Evolutionary conservation across 352 stramenopile genomes (phyloP), one percentile per base, ranked within the genome.

Genomic region (Thalassiosira hispida): DNA sequence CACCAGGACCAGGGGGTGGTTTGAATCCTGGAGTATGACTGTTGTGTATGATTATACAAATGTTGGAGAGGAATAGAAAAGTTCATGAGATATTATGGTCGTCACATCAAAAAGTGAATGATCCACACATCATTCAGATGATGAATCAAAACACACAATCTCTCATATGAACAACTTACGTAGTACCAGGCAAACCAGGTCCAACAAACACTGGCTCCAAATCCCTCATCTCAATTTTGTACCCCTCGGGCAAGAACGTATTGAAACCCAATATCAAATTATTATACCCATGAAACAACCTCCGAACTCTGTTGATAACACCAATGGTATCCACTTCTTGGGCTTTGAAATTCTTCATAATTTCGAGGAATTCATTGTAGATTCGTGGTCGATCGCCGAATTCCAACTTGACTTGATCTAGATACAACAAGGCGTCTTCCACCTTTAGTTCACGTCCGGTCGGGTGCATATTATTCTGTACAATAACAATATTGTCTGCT

Each of bases 331-430:
- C 97, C 33, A 99, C 98, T 83, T 96, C 94, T 83, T 99, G 96
- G 9, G 96, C 95, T 84, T 99, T 99, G 84, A 99, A 99, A 75
- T 98, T 98, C 90, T 99, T 99, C 98, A 99, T 99, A 65, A 99
- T 98, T 80, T 98, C 96, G 49, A 99, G 83, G 74, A 99, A 99
- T 88, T 99, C 96, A 91, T 99, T 99, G 95, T 99, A 99, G 52
- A 99, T 98, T 64, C 98, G 94, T 6, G 97, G 96, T 57, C 98
- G 93, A 83, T 99, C 82, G 52, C 95, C 94, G 87, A 99, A 99
- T 90, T 99, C 96, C 62, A 97, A 93, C 90, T 99, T 99, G 52
- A 99, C 97, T 93, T 99, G 96, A 87, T 99, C 97, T 18, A 99
- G 85, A 82, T 99, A 99, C 8, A 98, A 80, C 31, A 99, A 85